Percentiles rank a stretch among this genome's conserved stretches.
Evolutionary conservation across 2,329 filamentous ascomycete species (phyloP).

Genomic region (Aspergillus sp.): DNA sequence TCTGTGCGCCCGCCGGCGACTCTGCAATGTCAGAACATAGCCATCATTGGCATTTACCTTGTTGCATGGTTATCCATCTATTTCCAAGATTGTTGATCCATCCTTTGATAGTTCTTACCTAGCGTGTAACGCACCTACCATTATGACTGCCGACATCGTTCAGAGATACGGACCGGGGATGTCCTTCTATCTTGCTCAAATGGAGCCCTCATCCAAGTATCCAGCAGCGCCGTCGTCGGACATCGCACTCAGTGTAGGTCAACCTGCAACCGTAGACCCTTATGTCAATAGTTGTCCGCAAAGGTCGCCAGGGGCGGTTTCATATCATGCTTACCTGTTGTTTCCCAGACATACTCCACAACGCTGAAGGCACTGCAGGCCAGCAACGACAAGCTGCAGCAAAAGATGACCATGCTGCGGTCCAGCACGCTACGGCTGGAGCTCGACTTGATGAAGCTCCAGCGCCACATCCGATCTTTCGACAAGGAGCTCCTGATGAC

Average conservation of each 20-base stretch:
- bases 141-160: constrained; percentile 17
- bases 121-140: not conserved
- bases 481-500: constrained; percentile 28
- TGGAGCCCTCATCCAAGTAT: not conserved
- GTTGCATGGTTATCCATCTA: constrained; percentile 12
- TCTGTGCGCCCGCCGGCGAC: not conserved
- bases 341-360: constrained; percentile 17
- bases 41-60: constrained; percentile 13
- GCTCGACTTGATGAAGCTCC: constrained; percentile 25
- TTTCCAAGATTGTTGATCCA: constrained; percentile 5
- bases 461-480: constrained; percentile 26
- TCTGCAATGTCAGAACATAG: not conserved
- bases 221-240: not conserved
- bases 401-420: constrained; percentile 23
- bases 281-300: not conserved
- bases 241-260: constrained; percentile 16
- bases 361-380: constrained; percentile 21
- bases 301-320: not conserved
- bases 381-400: constrained; percentile 28
- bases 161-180: constrained; percentile 20
- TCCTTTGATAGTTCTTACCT: constrained; percentile 11
- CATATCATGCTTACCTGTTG: not conserved
- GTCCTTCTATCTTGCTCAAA: constrained; percentile 20
- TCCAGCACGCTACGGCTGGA: constrained; percentile 21
- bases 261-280: not conserved